phyloP scores from a whole-genome alignment of 2,329 filamentous ascomycete species.

The Cordyceps javanica region DNA sequence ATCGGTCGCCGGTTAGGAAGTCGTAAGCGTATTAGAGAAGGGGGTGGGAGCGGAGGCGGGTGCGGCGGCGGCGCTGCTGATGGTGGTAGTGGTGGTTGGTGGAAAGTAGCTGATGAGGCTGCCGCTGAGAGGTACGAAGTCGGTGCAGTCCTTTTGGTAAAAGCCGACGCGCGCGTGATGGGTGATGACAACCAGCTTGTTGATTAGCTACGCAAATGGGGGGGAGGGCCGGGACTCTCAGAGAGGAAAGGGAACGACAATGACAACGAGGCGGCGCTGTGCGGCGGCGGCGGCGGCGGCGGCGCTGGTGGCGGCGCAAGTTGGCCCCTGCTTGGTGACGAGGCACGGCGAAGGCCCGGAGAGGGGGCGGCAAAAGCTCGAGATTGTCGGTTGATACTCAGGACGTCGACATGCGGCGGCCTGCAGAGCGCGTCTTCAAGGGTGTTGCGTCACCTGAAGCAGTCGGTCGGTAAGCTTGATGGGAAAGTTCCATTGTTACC shows the following conservation, averaged over 20 bases:
- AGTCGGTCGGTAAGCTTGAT: background rate
- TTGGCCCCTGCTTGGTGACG: conserved; percentile 16
- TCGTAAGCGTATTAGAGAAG: conserved; percentile 9
- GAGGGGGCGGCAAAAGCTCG: conserved; percentile 14
- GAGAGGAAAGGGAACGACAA: conserved; percentile 7
- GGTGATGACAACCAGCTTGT: background rate
- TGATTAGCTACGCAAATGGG: background rate
- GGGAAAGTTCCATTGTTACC: background rate
- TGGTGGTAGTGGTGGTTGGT: background rate
- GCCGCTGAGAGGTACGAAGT: background rate
- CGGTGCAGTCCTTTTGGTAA: background rate
- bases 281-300: conserved; percentile 13
- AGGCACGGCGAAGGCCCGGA: conserved; percentile 20
- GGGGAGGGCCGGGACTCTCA: background rate
- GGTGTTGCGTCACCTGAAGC: conserved; percentile 3
- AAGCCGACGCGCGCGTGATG: background rate
- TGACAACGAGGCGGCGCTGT: conserved; percentile 11
- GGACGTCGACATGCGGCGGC: conserved; percentile 10
- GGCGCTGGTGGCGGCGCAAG: background rate
- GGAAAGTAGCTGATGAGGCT: background rate
- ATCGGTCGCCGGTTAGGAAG: conserved; percentile 6
- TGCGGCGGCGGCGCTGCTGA: background rate
- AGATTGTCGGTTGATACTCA: conserved; percentile 4
- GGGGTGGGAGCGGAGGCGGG: conserved; percentile 16
- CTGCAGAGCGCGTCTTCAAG: conserved; percentile 1